Base-by-base conservation (phyloP, 495 filamentous ascomycete species). In the Trichoderma virens region DNA sequence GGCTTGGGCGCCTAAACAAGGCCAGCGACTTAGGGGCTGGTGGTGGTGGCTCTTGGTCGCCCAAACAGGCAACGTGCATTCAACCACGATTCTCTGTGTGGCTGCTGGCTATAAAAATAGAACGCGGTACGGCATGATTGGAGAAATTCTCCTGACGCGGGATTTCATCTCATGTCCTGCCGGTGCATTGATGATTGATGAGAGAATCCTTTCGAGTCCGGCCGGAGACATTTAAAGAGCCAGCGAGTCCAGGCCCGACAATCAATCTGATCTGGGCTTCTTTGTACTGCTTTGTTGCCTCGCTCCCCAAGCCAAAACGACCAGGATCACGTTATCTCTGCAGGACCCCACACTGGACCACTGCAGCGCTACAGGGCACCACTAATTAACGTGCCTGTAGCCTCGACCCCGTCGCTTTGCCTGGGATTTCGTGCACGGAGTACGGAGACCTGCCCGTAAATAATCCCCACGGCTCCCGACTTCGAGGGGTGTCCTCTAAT, bases 261-360 rank as follows among this genome's bases (percentile, higher is more conserved):
- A 35, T n/a, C n/a, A 35, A 7, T 35, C 34, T 13, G 13, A 13
- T 13, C 34, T 35, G 6, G 0, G 2, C 6, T 35, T 35, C 34
- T 35, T 3, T 35, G 34, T 35, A 35, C 6, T 35, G 6, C 34
- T 35, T 3, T 35, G 34, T 35, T 7, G 43, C 20, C 20, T 47
- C 20, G 43, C 43, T 23, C 18, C 20, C 43, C 43, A 20, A 9
- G 5, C 8, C 43, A n/a, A 27, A 35, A 35, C 34, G 34, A 13
- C 34, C 34, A 13, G 27, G 16, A 56, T 56, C 51, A 56, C 51
- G 51, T 56, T 56, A 56, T 56, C 47, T 56, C 51, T 56, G 51
- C 41, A 28, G 27, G 51, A 27, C 51, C 51, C 41, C 51, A 27
- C 47, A 27, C 51, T 28, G 23, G 51, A 28, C 23, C 25, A 6